phyloP scores from a whole-genome alignment of 257 asterid species.

The Rhazya stricta region DNA sequence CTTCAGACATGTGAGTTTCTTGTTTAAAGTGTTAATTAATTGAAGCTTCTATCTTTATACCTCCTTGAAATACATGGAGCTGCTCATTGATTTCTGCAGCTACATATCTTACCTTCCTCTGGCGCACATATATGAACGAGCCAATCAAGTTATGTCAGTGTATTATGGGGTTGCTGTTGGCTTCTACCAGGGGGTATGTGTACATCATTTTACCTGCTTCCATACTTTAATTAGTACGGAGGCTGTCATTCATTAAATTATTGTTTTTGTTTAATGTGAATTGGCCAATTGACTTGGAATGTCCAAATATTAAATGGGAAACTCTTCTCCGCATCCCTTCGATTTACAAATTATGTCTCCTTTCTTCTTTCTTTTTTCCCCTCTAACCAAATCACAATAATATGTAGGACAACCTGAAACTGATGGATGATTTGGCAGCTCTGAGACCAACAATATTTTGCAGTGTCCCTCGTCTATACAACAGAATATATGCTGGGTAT shows the following conservation, averaged over 20 bases:
- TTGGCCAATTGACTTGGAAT: not conserved
- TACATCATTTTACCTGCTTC: not conserved
- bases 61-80: conserved; percentile 10
- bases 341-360: not conserved
- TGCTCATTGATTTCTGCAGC: conserved; percentile 35
- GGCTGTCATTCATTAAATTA: not conserved
- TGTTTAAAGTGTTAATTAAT: conserved; percentile 18
- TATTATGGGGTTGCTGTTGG: conserved; percentile 76
- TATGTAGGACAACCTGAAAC: conserved; percentile 82
- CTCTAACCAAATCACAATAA: conserved; percentile 9
- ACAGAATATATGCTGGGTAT: conserved; percentile 95
- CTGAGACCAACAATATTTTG: conserved; percentile 88
- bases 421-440: conserved; percentile 88
- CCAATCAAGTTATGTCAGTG: conserved; percentile 58
- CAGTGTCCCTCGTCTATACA: conserved; percentile 98
- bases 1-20: conserved; percentile 79
- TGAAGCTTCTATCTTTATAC: conserved; percentile 7
- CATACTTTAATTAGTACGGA: not conserved
- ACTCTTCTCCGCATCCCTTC: not conserved
- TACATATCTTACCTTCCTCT: conserved; percentile 93
- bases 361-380: not conserved
- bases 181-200: conserved; percentile 87
- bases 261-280: not conserved
- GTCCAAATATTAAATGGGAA: not conserved
- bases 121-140: conserved; percentile 97